Evolutionary conservation across 371 early-diverging fungal genomes (phyloP).

Genomic region (Apophysomyces ossiformis): DNA sequence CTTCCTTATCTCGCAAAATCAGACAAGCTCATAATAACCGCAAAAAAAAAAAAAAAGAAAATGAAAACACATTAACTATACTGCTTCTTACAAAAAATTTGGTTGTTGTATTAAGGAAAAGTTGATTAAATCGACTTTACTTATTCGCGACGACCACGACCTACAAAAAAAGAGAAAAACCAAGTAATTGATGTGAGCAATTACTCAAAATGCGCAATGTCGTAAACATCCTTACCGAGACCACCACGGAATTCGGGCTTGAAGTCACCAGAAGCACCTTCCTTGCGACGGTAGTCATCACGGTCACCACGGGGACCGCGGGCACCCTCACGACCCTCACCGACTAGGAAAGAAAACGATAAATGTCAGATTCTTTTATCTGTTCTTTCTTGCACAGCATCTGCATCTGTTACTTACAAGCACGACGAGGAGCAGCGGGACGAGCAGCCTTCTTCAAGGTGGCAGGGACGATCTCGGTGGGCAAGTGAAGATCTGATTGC

Average conservation of each 20-base stretch:
- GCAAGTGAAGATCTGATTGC: conserved; percentile 83
- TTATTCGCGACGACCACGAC: conserved; percentile 49
- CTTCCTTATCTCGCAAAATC: too few relatives aligned
- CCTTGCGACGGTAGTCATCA: conserved; percentile 91
- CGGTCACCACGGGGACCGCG: conserved; percentile 73
- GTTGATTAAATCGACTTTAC: conserved; percentile 10
- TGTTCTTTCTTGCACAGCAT: background rate
- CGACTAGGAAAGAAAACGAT: conserved; percentile 27
- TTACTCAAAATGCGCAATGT: background rate
- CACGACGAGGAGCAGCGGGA: conserved; percentile 64
- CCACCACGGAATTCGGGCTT: conserved; percentile 92
- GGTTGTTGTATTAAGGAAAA: conserved; percentile 4
- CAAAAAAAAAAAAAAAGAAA: too few relatives aligned
- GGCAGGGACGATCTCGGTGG: conserved; percentile 94
- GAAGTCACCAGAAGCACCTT: conserved; percentile 89
- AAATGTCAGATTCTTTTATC: background rate
- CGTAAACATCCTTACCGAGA: conserved; percentile 51
- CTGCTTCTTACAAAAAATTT: background rate
- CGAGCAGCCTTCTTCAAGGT: conserved; percentile 93
- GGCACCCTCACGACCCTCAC: conserved; percentile 50
- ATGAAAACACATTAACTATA: background rate
- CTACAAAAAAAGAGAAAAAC: conserved; percentile 19
- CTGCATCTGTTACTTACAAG: conserved; percentile 43
- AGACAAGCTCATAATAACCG: too few relatives aligned
- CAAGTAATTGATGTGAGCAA: background rate